phyloP scores from a whole-genome alignment of 768 basidiomycete species.

The Mycena capillaripes region DNA sequence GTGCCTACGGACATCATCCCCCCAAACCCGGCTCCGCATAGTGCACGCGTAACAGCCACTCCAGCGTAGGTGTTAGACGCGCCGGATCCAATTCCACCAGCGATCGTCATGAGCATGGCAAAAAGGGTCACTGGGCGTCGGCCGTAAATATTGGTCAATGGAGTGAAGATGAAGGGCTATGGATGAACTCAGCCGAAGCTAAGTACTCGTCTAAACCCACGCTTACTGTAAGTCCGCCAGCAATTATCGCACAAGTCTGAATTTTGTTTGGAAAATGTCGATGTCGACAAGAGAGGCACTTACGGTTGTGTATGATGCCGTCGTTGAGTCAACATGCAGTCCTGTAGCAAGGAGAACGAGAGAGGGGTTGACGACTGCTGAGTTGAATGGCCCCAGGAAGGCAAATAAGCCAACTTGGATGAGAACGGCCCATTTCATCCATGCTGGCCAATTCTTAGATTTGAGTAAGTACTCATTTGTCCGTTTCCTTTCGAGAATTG shows the following conservation, averaged over 20 bases:
- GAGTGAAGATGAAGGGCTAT: conserved; percentile 34
- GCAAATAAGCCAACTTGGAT: conserved; percentile 33
- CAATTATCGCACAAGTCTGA: conserved; percentile 25
- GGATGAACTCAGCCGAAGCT: not conserved
- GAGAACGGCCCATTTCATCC: conserved; percentile 36
- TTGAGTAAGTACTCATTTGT: not conserved
- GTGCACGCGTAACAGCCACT: conserved; percentile 13
- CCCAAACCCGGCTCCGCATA: conserved; percentile 28
- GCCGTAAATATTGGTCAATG: conserved; percentile 35
- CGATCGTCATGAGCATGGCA: conserved; percentile 25
- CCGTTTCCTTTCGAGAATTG: not conserved
- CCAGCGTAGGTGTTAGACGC: conserved; percentile 17
- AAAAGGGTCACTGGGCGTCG: conserved; percentile 35
- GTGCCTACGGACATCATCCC: conserved; percentile 37
- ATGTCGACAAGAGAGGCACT: too few species aligned
- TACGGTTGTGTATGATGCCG: conserved; percentile 29
- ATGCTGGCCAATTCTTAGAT: conserved; percentile 32
- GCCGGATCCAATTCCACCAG: conserved; percentile 27
- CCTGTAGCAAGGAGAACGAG: conserved; percentile 26
- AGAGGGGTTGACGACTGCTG: conserved; percentile 31
- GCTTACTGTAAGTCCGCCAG: conserved; percentile 20
- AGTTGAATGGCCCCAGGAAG: conserved; percentile 36
- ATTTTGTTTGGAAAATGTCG: too few species aligned
- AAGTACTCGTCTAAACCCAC: not conserved
- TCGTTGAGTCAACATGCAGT: conserved; percentile 8